Evolutionary conservation across 768 basidiomycete genomes (phyloP).

Genomic region (Trametopsis cervina): DNA sequence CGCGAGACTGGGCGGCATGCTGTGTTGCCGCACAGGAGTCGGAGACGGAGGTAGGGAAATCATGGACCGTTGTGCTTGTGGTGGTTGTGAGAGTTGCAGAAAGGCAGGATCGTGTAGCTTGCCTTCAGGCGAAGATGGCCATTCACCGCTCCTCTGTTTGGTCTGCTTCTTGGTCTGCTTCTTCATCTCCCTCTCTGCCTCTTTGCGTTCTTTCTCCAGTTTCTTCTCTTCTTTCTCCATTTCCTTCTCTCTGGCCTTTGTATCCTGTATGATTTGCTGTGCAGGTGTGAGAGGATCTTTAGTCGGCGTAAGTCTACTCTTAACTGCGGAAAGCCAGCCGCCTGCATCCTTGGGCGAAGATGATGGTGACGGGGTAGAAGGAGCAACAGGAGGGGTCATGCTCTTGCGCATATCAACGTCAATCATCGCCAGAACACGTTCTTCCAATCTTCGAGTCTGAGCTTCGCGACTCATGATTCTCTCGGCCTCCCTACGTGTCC

Average conservation of each 20-base stretch:
- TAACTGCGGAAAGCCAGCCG: constrained; percentile 69
- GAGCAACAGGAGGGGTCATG: constrained; percentile 17
- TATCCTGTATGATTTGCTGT: constrained; percentile 72
- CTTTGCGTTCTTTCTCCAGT: constrained; percentile 38
- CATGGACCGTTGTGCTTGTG: constrained; percentile 39
- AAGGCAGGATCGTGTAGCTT: constrained; percentile 56
- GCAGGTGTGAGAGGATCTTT: constrained; percentile 80
- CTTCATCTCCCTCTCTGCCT: constrained; percentile 27
- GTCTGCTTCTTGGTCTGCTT: constrained; percentile 19
- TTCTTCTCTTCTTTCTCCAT: constrained; percentile 34
- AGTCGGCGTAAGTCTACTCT: constrained; percentile 70
- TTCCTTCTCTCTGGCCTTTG: constrained; percentile 61
- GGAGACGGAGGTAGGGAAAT: constrained; percentile 56
- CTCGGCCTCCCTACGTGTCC: constrained; percentile 72
- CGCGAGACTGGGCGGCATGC: constrained; percentile 48
- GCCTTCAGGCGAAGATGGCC: constrained; percentile 45
- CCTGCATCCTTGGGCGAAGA: constrained; percentile 56
- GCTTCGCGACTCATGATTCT: constrained; percentile 67
- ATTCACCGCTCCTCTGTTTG: constrained; percentile 30
- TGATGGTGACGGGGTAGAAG: constrained; percentile 49
- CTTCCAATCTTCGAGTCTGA: constrained; percentile 53
- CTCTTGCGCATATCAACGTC: constrained; percentile 31
- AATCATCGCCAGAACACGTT: constrained; percentile 73
- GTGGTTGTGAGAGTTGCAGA: constrained; percentile 43
- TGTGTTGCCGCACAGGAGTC: constrained; percentile 51